Conservation (phyloP, 768 basidiomycete species). For the Myochromella boudieri region DNA sequence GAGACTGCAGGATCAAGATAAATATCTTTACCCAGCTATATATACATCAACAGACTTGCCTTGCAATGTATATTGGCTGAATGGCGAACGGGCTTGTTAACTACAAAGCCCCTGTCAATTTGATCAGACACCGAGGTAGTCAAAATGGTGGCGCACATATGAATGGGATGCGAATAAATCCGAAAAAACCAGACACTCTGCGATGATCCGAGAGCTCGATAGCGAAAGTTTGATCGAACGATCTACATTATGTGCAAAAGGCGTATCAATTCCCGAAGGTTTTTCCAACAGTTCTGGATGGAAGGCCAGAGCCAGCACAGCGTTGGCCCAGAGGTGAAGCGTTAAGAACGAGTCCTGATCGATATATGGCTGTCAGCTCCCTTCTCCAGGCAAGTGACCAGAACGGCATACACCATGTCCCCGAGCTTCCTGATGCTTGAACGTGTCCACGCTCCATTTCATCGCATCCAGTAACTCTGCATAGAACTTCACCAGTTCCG, state of each 20-base stretch:
- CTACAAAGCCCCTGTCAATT: neutral
- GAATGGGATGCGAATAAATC: constrained; percentile 17
- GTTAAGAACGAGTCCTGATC: constrained; percentile 18
- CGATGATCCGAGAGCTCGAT: constrained; percentile 12
- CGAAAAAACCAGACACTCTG: constrained; percentile 16
- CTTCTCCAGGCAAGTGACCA: neutral
- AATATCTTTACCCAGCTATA: neutral
- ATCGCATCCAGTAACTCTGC: constrained; percentile 11
- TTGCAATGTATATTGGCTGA: constrained; percentile 14
- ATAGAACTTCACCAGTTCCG: constrained; percentile 14
- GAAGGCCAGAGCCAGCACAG: constrained; percentile 13
- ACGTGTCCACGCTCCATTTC: constrained; percentile 18
- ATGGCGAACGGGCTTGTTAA: constrained; percentile 16
- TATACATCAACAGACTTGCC: neutral
- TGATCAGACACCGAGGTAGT: neutral
- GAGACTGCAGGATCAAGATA: constrained; percentile 3
- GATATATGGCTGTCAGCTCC: too few species aligned
- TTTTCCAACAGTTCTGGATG: constrained; percentile 14
- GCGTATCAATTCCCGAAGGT: constrained; percentile 2
- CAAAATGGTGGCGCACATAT: constrained; percentile 6
- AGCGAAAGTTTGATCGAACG: constrained; percentile 14
- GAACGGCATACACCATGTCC: constrained; percentile 12
- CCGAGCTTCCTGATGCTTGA: constrained; percentile 16
- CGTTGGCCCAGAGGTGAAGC: constrained; percentile 14
- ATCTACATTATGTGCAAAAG: constrained; percentile 11